Evolutionary conservation across 306 rosid species (phyloP), one percentile per base, ranked within the genome.

Genomic region (Delonix regia): DNA sequence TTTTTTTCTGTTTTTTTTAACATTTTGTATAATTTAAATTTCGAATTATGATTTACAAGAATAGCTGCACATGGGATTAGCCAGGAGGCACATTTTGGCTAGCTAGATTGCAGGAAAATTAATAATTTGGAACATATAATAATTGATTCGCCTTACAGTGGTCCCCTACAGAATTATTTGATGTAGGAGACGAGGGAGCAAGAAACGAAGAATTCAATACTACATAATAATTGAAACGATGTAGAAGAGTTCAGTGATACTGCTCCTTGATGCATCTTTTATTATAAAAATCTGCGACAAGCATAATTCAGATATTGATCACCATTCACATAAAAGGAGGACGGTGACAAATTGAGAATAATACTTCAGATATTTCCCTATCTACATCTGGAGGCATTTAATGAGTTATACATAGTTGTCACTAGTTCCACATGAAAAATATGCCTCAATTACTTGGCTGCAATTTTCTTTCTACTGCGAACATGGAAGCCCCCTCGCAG

Each of bases 361-460:
- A 48, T 51, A n/a, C 41, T 3, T 1, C 34, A 52, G 2, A 71
- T 39, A 9, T 34, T 28, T 34, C 14, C 21, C 21, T 34, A 24
- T 33, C 34, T 52, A 71, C 64, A 52, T 52, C 27, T 6, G 14
- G n/a, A 49, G 38, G n/a, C 52, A 52, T n/a, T 7, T 21, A 69
- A 64, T 6, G 5, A 0, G 57, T 51, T 51, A 16, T 9, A 63
- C 45, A 24, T 42, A 9, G 2, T 9, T n/a, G 21, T 24, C 30
- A 42, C 21, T 16, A 44, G 16, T 73, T 65, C 56, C 78, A 84
- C 59, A 28, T 21, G 9, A 55, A 72, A 76, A 72, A 19, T 5
- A 53, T 59, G 80, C 51, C 65, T 49, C 63, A 6, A 19, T 11
- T 12, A 34, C 16, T 22, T 7, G 59, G 61, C 75, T 69, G n/a